phyloP scores from a whole-genome alignment of 2,329 filamentous ascomycete genomes.

The Botrytis pseudocinerea region DNA sequence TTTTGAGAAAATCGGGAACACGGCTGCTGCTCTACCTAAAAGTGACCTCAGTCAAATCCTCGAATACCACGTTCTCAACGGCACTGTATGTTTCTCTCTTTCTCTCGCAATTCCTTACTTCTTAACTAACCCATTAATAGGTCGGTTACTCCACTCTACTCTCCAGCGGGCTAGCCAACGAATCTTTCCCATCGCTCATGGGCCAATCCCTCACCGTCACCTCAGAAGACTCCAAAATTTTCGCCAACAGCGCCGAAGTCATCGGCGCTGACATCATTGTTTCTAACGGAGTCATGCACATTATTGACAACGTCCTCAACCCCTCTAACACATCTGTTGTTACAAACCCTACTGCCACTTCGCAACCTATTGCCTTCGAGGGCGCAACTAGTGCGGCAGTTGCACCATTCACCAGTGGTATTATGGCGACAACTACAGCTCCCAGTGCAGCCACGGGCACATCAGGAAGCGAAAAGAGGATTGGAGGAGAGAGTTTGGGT shows the following conservation, averaged over 20 bases:
- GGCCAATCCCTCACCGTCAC: constrained; percentile 41
- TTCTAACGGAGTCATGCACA: constrained; percentile 42
- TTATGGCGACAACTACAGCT: constrained; percentile 45
- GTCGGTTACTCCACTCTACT: constrained; percentile 41
- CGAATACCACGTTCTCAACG: constrained; percentile 35
- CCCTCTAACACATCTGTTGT: constrained; percentile 42
- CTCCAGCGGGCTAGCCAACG: constrained; percentile 36
- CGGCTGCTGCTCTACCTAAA: constrained; percentile 38
- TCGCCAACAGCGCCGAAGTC: constrained; percentile 45
- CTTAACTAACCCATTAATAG: constrained; percentile 35
- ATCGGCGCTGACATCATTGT: constrained; percentile 42
- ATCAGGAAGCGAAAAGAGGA: background rate
- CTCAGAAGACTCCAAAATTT: constrained; percentile 40
- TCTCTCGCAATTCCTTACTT: background rate
- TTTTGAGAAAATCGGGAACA: constrained; percentile 43
- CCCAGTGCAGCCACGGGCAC: constrained; percentile 37
- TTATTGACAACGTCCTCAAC: constrained; percentile 49
- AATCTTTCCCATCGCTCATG: constrained; percentile 35
- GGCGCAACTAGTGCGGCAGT: constrained; percentile 31
- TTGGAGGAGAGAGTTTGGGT: background rate
- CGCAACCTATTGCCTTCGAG: constrained; percentile 43
- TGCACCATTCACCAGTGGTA: constrained; percentile 45
- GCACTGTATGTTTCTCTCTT: constrained; percentile 1
- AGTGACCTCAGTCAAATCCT: constrained; percentile 40
- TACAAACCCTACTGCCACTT: constrained; percentile 44